A percentile compares a stretch with the other conserved stretches of the same genome.
Evolutionary conservation across 371 early-diverging fungal species (phyloP).

Genomic region (Haplosporangium sp.): DNA sequence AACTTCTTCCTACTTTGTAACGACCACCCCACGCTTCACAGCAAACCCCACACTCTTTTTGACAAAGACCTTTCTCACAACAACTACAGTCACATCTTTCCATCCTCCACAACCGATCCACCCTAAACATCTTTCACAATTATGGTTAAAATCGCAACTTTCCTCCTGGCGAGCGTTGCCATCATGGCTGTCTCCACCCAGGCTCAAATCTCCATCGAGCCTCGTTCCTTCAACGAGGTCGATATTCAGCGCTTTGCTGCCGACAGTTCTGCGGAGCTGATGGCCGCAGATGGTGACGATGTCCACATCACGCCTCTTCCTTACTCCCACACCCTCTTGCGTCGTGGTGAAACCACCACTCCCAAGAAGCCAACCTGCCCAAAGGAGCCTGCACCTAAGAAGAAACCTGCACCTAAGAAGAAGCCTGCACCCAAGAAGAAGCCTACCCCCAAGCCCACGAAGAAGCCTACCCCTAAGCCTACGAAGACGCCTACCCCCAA

Average conservation of each 20-base stretch:
- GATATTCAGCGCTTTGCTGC: not conserved
- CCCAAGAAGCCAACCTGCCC: not conserved
- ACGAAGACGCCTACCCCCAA: too few species aligned
- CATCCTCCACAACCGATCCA: not conserved
- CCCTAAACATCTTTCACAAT: not conserved
- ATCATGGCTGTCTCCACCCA: conserved; percentile 28
- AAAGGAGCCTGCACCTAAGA: not conserved
- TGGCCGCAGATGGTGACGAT: not conserved
- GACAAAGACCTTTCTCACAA: not conserved
- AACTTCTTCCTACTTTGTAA: too few species aligned
- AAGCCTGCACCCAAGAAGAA: too few species aligned
- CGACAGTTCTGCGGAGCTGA: not conserved
- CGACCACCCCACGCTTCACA: conserved; percentile 9
- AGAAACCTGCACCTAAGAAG: not conserved
- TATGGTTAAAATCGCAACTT: conserved; percentile 44
- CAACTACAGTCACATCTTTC: not conserved
- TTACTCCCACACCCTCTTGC: conserved; percentile 1
- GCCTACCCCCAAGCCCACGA: too few species aligned
- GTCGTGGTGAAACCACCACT: conserved; percentile 10
- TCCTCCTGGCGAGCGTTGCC: conserved; percentile 39
- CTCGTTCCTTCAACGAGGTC: not conserved
- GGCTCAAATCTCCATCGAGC: conserved; percentile 11
- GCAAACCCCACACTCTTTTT: not conserved
- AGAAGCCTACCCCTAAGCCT: too few species aligned
- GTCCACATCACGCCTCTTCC: not conserved